Evolutionary conservation across 345 rosid genomes (phyloP).

Genomic region (Gossypium ekmanianum): DNA sequence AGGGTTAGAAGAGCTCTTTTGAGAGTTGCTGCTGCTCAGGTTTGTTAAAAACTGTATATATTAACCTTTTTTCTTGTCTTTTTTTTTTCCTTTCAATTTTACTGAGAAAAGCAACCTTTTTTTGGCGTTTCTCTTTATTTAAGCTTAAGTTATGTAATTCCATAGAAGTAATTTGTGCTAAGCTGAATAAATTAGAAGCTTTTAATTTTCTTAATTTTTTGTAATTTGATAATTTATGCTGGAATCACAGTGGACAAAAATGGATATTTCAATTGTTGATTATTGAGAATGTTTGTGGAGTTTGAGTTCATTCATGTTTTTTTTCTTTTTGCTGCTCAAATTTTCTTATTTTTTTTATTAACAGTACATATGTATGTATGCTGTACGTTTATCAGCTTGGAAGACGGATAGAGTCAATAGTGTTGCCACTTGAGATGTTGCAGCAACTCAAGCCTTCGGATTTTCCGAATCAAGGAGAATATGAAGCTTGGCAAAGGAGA

Average conservation of each 20-base stretch:
- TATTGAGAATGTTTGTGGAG: background rate
- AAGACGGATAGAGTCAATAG: conserved; percentile 70
- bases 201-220: background rate
- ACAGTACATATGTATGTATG: too few species aligned
- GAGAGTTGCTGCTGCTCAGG: conserved; percentile 87
- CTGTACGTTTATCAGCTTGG: conserved; percentile 53
- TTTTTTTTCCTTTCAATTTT: too few species aligned
- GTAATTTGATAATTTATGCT: background rate
- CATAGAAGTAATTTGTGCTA: background rate
- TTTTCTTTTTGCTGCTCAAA: background rate
- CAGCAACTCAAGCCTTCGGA: conserved; percentile 80
- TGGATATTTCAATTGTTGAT: background rate
- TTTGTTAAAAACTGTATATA: conserved; percentile 12
- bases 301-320: background rate
- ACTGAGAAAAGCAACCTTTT: too few species aligned
- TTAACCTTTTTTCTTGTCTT: too few species aligned
- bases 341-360: background rate
- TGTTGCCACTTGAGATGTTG: conserved; percentile 81
- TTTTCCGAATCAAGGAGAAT: conserved; percentile 67
- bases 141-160: background rate
- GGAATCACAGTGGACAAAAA: background rate
- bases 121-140: background rate
- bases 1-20: conserved; percentile 81
- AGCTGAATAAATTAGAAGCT: background rate
- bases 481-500: conserved; percentile 79